These are phyloP conservation scores for Kockiozyma suomiensis DNA, from an alignment of 805 yeast genomes.

Conservation along the genomic window DNA sequence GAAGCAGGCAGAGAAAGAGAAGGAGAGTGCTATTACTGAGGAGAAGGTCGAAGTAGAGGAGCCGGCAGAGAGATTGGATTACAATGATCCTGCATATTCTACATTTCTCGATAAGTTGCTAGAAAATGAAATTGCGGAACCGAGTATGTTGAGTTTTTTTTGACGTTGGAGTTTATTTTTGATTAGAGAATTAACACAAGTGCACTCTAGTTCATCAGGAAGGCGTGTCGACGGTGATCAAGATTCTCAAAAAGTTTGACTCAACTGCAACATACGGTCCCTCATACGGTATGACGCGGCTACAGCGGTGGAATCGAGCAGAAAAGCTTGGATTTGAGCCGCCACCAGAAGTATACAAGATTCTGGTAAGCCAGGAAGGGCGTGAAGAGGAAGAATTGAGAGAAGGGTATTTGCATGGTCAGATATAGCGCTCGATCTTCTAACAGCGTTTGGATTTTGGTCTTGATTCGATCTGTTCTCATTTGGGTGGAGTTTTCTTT, in stretches of 20 bases:
- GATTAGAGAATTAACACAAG: background rate
- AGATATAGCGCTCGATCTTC: conserved; percentile 15
- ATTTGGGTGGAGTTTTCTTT: background rate
- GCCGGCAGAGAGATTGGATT: conserved; percentile 11
- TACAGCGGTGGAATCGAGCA: conserved; percentile 48
- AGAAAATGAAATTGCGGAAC: conserved; percentile 16
- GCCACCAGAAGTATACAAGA: conserved; percentile 41
- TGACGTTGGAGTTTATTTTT: background rate
- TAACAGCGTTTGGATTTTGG: background rate
- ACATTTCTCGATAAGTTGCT: background rate
- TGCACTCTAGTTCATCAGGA: conserved; percentile 42
- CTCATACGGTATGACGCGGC: conserved; percentile 44
- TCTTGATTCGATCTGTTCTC: too few species aligned
- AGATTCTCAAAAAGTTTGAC: conserved; percentile 44
- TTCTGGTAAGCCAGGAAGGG: conserved; percentile 37
- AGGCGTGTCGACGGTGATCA: conserved; percentile 37
- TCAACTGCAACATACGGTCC: conserved; percentile 45
- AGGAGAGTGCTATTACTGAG: background rate
- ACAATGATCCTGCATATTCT: conserved; percentile 14
- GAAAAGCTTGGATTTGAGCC: conserved; percentile 43
- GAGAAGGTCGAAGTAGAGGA: background rate
- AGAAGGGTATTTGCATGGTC: conserved; percentile 35
- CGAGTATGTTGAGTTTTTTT: conserved; percentile 15
- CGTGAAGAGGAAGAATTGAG: conserved; percentile 6
- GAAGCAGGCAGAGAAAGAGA: background rate